phyloP scores from a whole-genome alignment of 495 filamentous ascomycete species.

The Annulohypoxylon nitens region DNA sequence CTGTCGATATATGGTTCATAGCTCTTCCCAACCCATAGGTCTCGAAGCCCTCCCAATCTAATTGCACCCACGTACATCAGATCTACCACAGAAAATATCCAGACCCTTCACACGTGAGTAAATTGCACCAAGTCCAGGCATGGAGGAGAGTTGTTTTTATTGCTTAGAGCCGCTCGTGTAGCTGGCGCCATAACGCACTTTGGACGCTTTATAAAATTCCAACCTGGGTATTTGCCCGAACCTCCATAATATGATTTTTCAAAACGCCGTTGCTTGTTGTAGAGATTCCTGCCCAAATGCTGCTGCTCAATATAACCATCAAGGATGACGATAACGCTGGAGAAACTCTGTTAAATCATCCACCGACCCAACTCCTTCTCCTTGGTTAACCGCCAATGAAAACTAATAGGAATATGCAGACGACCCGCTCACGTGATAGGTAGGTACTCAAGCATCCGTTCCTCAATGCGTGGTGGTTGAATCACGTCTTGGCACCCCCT shows the following conservation, averaged over 20 bases:
- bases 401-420: constrained; percentile 8
- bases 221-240: constrained; percentile 32
- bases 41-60: background rate
- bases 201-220: constrained; percentile 25
- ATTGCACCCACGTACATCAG: background rate
- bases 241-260: constrained; percentile 15
- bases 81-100: background rate
- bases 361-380: constrained; percentile 2
- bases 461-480: constrained; percentile 24
- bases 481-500: constrained; percentile 51
- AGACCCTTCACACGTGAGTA: background rate
- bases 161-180: constrained; percentile 8
- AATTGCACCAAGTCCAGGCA: background rate
- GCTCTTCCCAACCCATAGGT: background rate
- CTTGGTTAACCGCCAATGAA: constrained; percentile 9
- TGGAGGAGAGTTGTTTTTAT: constrained; percentile 28
- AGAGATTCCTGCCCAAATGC: constrained; percentile 14
- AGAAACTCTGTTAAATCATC: constrained; percentile 26
- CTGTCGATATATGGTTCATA: no score
- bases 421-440: background rate
- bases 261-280: constrained; percentile 15
- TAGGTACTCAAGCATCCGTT: constrained; percentile 18
- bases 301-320: constrained; percentile 11
- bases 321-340: constrained; percentile 21
- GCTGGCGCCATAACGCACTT: constrained; percentile 16